Evolutionary conservation across 257 asterid species (phyloP).

Genomic region (Anisodus acutangulus): DNA sequence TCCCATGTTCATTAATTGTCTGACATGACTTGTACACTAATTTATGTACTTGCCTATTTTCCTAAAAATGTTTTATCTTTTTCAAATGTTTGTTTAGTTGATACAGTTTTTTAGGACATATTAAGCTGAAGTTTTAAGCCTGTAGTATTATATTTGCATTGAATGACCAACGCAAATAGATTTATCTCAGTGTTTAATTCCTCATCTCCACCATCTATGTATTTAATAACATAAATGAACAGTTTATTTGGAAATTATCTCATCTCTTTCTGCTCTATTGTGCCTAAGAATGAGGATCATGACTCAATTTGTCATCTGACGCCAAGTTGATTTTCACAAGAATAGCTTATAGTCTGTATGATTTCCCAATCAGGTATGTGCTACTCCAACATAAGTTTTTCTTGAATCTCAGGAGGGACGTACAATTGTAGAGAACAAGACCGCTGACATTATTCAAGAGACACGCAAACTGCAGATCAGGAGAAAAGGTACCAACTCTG

Average conservation of each 20-base stretch:
- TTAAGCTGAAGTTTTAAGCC: background rate
- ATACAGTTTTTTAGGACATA: background rate
- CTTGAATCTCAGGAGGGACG: conserved; percentile 66
- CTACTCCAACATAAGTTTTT: conserved; percentile 19
- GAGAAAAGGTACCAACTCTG: conserved; percentile 49
- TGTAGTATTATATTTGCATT: background rate
- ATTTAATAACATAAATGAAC: background rate
- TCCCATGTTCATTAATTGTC: conserved; percentile 4
- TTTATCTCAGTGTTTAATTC: background rate
- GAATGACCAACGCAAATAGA: background rate
- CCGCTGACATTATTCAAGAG: conserved; percentile 64
- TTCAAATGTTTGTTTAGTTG: background rate
- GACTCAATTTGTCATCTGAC: background rate
- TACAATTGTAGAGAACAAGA: conserved; percentile 61
- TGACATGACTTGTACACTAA: background rate
- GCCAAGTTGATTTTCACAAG: background rate
- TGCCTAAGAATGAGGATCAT: background rate
- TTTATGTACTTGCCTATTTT: background rate
- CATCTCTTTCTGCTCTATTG: background rate
- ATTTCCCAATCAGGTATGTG: background rate
- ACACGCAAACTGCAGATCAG: conserved; percentile 63
- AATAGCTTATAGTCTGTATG: conserved; percentile 10
- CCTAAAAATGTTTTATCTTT: background rate
- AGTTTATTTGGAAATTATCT: background rate
- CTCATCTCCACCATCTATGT: background rate